These are phyloP conservation scores for Plasmodium gaboni DNA, from an alignment of 169 alveolate species.

Conservation along the genomic window DNA sequence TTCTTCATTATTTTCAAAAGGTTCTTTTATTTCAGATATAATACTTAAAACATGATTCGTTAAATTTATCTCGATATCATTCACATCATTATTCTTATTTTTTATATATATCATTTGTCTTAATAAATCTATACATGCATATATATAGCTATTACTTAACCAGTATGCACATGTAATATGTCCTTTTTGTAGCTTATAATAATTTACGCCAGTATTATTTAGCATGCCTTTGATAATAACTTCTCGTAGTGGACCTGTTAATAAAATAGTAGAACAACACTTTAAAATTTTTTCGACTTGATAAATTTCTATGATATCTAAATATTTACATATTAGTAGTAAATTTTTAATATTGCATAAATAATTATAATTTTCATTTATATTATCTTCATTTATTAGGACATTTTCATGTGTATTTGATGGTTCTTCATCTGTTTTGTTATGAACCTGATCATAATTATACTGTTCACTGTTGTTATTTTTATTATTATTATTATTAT, in stretches of 20 bases:
- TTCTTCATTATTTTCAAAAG: conserved; percentile 56
- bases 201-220: conserved; percentile 64
- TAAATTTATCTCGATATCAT: conserved; percentile 48
- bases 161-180: conserved; percentile 73
- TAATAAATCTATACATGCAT: conserved; percentile 57
- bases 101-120: conserved; percentile 71
- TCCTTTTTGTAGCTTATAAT: conserved; percentile 70
- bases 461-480: background rate
- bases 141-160: conserved; percentile 62
- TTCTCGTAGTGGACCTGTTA: conserved; percentile 61
- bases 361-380: conserved; percentile 61
- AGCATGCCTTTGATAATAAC: conserved; percentile 69
- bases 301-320: conserved; percentile 68
- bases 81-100: conserved; percentile 13
- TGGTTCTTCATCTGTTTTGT: background rate
- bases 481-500: background rate
- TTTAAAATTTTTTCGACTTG: conserved; percentile 60
- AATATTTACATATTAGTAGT: conserved; percentile 41
- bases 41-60: conserved; percentile 50
- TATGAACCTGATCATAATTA: background rate
- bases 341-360: conserved; percentile 70
- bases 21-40: conserved; percentile 73
- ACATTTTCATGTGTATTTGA: conserved; percentile 10
- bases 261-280: conserved; percentile 48
- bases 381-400: conserved; percentile 66